These are phyloP conservation scores for Kitagawia praeruptora DNA, from an alignment of 129 eudicot species.

Conservation along the genomic window DNA sequence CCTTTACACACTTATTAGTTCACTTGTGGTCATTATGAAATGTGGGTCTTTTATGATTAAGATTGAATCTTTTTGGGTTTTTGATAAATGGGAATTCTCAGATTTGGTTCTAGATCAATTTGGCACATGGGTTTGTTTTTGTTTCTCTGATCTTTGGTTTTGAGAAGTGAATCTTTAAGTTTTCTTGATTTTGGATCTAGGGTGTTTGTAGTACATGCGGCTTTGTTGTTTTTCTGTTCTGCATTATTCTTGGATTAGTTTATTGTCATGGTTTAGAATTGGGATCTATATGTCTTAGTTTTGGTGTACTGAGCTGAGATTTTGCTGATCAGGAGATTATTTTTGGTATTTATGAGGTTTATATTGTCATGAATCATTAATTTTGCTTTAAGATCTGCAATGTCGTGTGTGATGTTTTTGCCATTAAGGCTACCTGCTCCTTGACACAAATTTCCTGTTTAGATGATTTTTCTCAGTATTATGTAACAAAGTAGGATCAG, in stretches of 20 bases:
- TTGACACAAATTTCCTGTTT: not conserved
- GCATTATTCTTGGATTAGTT: not conserved
- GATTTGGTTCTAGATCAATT: not conserved
- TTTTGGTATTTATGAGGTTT: not conserved
- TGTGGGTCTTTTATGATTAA: constrained; percentile 10
- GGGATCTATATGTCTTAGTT: not conserved
- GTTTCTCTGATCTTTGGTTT: constrained; percentile 7
- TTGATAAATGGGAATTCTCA: not conserved
- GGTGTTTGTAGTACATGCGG: not conserved
- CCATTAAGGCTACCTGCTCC: not conserved
- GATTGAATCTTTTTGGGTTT: constrained; percentile 4
- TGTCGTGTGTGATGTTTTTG: not conserved
- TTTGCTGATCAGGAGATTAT: not conserved
- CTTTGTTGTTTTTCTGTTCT: not conserved
- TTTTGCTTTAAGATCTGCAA: constrained; percentile 11
- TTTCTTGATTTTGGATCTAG: constrained; percentile 16
- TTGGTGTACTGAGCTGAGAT: not conserved
- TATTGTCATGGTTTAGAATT: not conserved
- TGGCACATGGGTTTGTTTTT: not conserved
- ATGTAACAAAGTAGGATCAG: not conserved
- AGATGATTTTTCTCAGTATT: not conserved
- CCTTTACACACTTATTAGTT: not conserved
- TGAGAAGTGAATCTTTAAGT: constrained; percentile 4
- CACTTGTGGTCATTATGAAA: not conserved
- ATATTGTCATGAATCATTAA: not conserved